Percentiles rank a stretch among this genome's conserved stretches.
Conservation (phyloP, 805 yeast species). For the Zygosaccharomyces bailii region DNA sequence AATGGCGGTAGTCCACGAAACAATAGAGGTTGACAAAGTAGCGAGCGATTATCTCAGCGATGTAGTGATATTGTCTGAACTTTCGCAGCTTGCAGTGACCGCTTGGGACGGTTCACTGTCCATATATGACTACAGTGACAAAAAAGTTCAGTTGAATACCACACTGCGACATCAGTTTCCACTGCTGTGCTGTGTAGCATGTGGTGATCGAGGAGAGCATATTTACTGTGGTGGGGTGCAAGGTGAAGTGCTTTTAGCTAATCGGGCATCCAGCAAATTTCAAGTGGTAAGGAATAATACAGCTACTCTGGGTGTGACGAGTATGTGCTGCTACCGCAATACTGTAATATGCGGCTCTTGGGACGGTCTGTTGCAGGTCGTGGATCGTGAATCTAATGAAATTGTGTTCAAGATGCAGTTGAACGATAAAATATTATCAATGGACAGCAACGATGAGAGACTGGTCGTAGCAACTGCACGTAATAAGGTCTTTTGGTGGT, state of each 20-base stretch:
- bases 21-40: slow-evolving; percentile 13
- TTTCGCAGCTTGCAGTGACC: slow-evolving; percentile 44
- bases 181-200: slow-evolving; percentile 16
- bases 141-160: slow-evolving; percentile 7
- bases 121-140: slow-evolving; percentile 40
- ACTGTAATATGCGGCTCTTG: slow-evolving; percentile 53
- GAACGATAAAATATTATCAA: slow-evolving; percentile 42
- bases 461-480: slow-evolving; percentile 54
- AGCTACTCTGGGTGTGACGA: slow-evolving; percentile 43
- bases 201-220: slow-evolving; percentile 15
- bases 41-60: slow-evolving; percentile 32
- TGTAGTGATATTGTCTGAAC: slow-evolving; percentile 23
- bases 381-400: slow-evolving; percentile 41
- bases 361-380: slow-evolving; percentile 49
- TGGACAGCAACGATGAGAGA: slow-evolving; percentile 50
- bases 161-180: slow-evolving; percentile 10
- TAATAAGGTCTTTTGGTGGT: slow-evolving; percentile 41
- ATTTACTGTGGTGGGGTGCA: slow-evolving; percentile 51
- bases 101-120: slow-evolving; percentile 56
- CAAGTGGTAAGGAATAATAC: slow-evolving; percentile 24
- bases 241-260: slow-evolving; percentile 52
- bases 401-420: slow-evolving; percentile 11
- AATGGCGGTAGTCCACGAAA: slow-evolving; percentile 8
- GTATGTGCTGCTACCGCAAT: slow-evolving; percentile 28
- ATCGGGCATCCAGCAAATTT: slow-evolving; percentile 44